Evolutionary conservation across 2,329 filamentous ascomycete species (phyloP).

Genomic region (Botryotinia convoluta): DNA sequence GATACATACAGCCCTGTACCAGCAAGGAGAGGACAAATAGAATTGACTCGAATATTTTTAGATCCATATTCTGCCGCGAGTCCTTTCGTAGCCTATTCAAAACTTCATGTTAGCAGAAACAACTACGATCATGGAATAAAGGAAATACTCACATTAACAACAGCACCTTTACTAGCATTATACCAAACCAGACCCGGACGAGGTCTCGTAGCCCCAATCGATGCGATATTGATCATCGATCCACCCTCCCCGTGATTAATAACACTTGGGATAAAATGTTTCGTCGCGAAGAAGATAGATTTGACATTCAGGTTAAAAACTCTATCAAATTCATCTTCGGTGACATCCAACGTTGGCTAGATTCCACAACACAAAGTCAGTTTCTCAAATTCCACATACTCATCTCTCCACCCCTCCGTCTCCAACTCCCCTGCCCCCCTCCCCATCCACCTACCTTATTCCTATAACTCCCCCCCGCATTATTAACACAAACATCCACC

Average conservation of each 20-base stretch:
- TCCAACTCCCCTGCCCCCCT: no score
- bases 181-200: slow-evolving; percentile 61
- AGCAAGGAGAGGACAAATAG: slow-evolving; percentile 66
- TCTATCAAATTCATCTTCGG: slow-evolving; percentile 63
- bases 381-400: background rate
- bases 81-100: slow-evolving; percentile 55
- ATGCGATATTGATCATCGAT: slow-evolving; percentile 64
- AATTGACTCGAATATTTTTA: slow-evolving; percentile 70
- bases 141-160: slow-evolving; percentile 48
- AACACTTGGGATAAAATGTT: slow-evolving; percentile 59
- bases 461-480: slow-evolving; percentile 56
- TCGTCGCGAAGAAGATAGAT: slow-evolving; percentile 57
- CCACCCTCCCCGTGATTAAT: slow-evolving; percentile 55
- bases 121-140: background rate
- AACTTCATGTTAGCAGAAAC: background rate
- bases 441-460: slow-evolving; percentile 48
- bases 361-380: background rate
- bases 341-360: slow-evolving; percentile 58
- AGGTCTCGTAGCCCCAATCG: slow-evolving; percentile 60
- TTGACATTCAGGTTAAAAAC: slow-evolving; percentile 70
- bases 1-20: slow-evolving; percentile 55
- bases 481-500: slow-evolving; percentile 60
- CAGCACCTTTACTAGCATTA: slow-evolving; percentile 45
- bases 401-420: background rate
- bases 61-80: slow-evolving; percentile 72